phyloP scores from a whole-genome alignment of 2,329 filamentous ascomycete genomes.

The Microsporum canis region DNA sequence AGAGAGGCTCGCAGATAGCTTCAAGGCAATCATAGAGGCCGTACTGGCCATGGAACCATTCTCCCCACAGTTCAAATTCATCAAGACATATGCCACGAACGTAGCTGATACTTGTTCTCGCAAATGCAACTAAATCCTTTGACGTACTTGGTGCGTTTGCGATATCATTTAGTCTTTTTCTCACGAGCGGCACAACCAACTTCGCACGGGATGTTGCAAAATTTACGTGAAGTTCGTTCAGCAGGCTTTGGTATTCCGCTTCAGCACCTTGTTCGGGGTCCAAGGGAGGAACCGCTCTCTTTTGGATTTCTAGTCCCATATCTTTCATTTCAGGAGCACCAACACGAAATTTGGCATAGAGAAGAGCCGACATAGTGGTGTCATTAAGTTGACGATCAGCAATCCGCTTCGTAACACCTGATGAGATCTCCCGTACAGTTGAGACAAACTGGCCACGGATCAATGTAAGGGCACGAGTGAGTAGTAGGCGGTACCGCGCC shows the following conservation, averaged over 20 bases:
- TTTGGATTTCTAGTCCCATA: constrained; percentile 57
- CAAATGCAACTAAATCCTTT: constrained; percentile 54
- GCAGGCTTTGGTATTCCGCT: constrained; percentile 54
- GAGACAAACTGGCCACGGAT: constrained; percentile 57
- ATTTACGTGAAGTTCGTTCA: constrained; percentile 54
- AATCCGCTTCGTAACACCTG: constrained; percentile 51
- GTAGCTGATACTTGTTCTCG: constrained; percentile 53
- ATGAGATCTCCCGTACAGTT: constrained; percentile 50
- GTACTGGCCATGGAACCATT: constrained; percentile 54
- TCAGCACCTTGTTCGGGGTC: constrained; percentile 48
- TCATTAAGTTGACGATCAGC: constrained; percentile 58
- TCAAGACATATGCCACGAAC: constrained; percentile 55
- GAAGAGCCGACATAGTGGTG: constrained; percentile 57
- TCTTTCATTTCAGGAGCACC: constrained; percentile 55
- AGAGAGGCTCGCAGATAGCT: constrained; percentile 55
- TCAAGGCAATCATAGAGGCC: constrained; percentile 56
- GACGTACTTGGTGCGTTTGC: constrained; percentile 49
- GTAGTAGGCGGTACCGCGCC: constrained; percentile 71
- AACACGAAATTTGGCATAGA: constrained; percentile 61
- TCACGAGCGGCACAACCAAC: constrained; percentile 50
- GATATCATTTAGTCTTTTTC: constrained; percentile 47
- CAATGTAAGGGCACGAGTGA: constrained; percentile 57
- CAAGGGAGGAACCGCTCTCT: constrained; percentile 49
- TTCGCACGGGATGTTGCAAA: constrained; percentile 49
- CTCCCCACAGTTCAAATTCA: constrained; percentile 55